Base-by-base conservation (phyloP, 2,329 filamentous ascomycete species). In the Fusarium chaquense region DNA sequence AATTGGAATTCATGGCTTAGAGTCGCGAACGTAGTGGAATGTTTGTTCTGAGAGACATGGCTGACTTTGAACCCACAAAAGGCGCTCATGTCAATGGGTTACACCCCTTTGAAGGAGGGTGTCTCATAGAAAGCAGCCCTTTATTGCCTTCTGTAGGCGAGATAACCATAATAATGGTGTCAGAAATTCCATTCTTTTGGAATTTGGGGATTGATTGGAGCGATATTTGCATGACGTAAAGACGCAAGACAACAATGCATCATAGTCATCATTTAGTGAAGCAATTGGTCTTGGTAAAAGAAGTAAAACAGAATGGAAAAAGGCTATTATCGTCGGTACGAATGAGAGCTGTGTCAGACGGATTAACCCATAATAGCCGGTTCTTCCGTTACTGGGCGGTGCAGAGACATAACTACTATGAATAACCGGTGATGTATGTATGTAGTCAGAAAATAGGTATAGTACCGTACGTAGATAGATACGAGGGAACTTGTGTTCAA, bases 1-100 rank as follows among this genome's bases (percentile, higher is more conserved):
- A 51, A 55, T 36, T 63, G 66, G 67, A 70, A 69, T 70, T 53
- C 45, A 67, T 58, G 67, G 62, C 60, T 55, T 70, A 44, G 26
- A 43, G 62, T 54, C 59, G 50, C 49, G 63, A 62, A 61, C 54
- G 38, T 44, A 32, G 47, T 71, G 58, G 53, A 70, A 63, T 53
- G 54, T 66, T 47, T 26, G 65, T 16, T 41, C n/a, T 38, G 22
- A 64, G 66, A 67, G 67, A 70, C 64, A 71, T 59, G 64, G 56
- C 66, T 45, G n/a, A 20, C 11, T 12, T 15, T 40, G 24, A 22
- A 38, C 18, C 12, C 36, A 44, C 30, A 32, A 58, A 45, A 24
- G 51, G 50, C 38, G 38, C 51, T 15, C 30, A 28, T 47, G 36
- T 40, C 30, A 24, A 63, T 56, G 33, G 53, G 58, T 33, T n/a